These are phyloP conservation scores for Penicillium ucsense DNA, from an alignment of 495 filamentous ascomycete genomes.

Conservation along the genomic window DNA sequence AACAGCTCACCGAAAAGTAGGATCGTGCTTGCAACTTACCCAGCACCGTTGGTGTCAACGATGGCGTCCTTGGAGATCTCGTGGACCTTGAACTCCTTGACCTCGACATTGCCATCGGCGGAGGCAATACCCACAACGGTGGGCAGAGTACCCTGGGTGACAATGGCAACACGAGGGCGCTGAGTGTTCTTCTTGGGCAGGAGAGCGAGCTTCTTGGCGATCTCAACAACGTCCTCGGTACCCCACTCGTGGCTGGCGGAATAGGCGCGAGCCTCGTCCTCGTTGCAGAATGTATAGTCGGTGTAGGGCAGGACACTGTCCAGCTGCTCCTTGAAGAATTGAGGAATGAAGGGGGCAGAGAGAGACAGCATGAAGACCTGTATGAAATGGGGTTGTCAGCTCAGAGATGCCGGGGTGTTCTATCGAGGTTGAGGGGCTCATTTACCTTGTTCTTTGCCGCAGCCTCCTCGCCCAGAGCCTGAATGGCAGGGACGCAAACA, in stretches of 20 bases:
- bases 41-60: slow-evolving; percentile 92
- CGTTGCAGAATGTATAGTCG: slow-evolving; percentile 96
- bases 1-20: neutral
- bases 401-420: neutral
- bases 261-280: slow-evolving; percentile 83
- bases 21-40: slow-evolving; percentile 35
- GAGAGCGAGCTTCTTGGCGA: slow-evolving; percentile 74
- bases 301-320: slow-evolving; percentile 79
- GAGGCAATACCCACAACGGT: slow-evolving; percentile 68
- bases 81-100: slow-evolving; percentile 72
- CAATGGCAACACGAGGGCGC: slow-evolving; percentile 70
- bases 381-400: neutral
- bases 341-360: slow-evolving; percentile 87
- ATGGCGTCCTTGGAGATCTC: slow-evolving; percentile 65
- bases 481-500: slow-evolving; percentile 81
- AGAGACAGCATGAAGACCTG: slow-evolving; percentile 78
- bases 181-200: slow-evolving; percentile 84
- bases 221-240: slow-evolving; percentile 72
- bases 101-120: slow-evolving; percentile 49
- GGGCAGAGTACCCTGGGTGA: slow-evolving; percentile 88
- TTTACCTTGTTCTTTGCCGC: slow-evolving; percentile 72
- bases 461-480: slow-evolving; percentile 83
- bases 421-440: neutral
- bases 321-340: slow-evolving; percentile 95
- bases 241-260: slow-evolving; percentile 63